A percentile compares a stretch with the other conserved stretches of the same genome.
Evolutionary conservation across 495 filamentous ascomycete species (phyloP).

Genomic region (Cryomyces minteri): DNA sequence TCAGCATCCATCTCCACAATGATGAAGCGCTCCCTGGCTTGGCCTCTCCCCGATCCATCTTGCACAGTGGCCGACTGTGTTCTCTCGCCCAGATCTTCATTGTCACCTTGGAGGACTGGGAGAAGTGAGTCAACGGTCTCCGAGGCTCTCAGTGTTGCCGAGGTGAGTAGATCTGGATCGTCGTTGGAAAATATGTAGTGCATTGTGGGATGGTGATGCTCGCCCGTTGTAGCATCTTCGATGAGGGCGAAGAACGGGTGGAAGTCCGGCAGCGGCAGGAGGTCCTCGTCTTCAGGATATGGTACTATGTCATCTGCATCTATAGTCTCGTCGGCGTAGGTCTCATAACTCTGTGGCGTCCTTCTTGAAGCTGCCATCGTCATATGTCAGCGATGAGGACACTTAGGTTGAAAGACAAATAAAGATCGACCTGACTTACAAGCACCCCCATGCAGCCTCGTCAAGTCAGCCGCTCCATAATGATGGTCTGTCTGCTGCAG

Average conservation of each 20-base stretch:
- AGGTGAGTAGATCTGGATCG: conserved; percentile 17
- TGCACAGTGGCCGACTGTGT: not conserved
- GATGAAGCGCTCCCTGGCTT: conserved; percentile 13
- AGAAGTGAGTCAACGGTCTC: conserved; percentile 2
- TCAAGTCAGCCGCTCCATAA: no score
- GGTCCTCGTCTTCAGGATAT: conserved; percentile 6
- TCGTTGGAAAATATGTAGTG: conserved; percentile 59
- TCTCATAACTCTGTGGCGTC: no score
- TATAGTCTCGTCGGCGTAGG: no score
- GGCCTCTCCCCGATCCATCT: not conserved
- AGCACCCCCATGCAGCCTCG: no score
- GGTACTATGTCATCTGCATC: no score
- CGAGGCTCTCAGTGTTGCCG: conserved; percentile 13
- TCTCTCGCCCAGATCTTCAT: not conserved
- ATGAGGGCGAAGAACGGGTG: conserved; percentile 48
- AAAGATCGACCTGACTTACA: no score
- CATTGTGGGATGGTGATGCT: conserved; percentile 56
- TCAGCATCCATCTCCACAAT: conserved; percentile 18
- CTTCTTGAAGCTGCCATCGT: no score
- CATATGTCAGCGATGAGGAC: no score
- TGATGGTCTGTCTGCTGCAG: no score
- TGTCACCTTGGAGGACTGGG: conserved; percentile 1
- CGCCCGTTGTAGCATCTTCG: conserved; percentile 32
- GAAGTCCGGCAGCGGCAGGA: conserved; percentile 29
- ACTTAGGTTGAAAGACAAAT: not conserved